These are phyloP conservation scores for Epichloe gansuensis DNA, from an alignment of 2,329 filamentous ascomycete genomes.

Conservation along the genomic window DNA sequence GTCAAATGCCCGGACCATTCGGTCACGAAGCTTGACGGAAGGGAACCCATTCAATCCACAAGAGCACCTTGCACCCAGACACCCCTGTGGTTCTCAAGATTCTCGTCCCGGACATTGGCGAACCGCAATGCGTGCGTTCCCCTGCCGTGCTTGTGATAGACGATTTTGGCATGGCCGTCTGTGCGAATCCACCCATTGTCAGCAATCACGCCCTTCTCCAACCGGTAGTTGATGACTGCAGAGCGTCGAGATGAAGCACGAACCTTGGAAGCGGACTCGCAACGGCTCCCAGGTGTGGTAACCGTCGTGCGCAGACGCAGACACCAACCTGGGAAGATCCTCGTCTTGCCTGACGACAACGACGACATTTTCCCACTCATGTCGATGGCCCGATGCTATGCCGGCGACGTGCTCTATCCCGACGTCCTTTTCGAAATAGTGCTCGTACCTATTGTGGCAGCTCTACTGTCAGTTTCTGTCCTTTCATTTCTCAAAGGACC, in stretches of 20 bases:
- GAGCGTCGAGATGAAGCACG: neutral
- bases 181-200: constrained; percentile 1
- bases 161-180: constrained; percentile 15
- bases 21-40: constrained; percentile 3
- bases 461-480: no score
- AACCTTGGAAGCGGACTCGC: neutral
- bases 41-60: constrained; percentile 7
- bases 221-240: no score
- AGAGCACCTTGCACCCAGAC: constrained; percentile 19
- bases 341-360: constrained; percentile 8
- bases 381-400: constrained; percentile 9
- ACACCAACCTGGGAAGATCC: constrained; percentile 10
- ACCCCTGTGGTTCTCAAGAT: constrained; percentile 18
- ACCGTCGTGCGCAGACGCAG: constrained; percentile 18
- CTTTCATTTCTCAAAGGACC: no score
- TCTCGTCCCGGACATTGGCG: constrained; percentile 9
- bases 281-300: constrained; percentile 13
- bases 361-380: constrained; percentile 16
- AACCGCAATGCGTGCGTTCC: constrained; percentile 22
- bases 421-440: constrained; percentile 16
- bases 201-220: neutral
- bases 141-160: constrained; percentile 24
- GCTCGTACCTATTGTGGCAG: constrained; percentile 5
- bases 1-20: constrained; percentile 5
- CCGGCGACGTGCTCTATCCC: constrained; percentile 3